phyloP scores from a whole-genome alignment of 75 land plant genomes.

The Gnetum montanum region DNA sequence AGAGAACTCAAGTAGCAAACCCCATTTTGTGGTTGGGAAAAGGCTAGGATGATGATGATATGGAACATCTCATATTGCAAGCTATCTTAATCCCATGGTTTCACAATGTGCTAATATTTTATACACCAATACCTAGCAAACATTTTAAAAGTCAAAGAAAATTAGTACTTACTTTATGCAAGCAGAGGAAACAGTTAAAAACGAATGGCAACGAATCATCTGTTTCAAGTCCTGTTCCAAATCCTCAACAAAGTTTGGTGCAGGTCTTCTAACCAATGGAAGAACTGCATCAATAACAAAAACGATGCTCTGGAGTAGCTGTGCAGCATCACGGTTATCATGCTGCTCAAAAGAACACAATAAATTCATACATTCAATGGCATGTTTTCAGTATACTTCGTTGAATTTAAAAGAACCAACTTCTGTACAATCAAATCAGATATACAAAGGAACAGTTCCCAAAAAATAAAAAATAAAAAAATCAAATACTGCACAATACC shows the following conservation, averaged over 20 bases:
- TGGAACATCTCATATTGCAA: too few species aligned
- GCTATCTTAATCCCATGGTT: neutral
- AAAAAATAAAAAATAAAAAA: neutral
- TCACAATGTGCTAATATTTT: neutral
- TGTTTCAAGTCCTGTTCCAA: conserved; percentile 90
- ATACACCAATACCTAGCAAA: neutral
- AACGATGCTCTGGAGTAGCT: conserved; percentile 84
- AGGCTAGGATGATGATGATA: too few species aligned
- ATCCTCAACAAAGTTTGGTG: conserved; percentile 71
- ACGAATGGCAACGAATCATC: conserved; percentile 87
- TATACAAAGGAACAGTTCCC: too few species aligned
- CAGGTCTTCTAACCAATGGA: conserved; percentile 83
- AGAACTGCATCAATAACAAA: conserved; percentile 88
- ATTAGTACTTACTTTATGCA: conserved; percentile 71
- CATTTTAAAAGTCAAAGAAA: neutral
- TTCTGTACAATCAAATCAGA: neutral
- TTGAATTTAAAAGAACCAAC: neutral
- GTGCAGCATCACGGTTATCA: conserved; percentile 71
- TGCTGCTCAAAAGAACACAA: conserved; percentile 29
- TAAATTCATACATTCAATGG: neutral
- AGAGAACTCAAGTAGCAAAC: too few species aligned
- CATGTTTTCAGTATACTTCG: neutral
- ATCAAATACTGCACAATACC: conserved; percentile 21
- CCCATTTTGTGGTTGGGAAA: neutral
- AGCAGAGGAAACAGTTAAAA: conserved; percentile 90